Base-by-base conservation (phyloP, 192 early-diverging fungal genomes). In the Coemansia sp. region DNA sequence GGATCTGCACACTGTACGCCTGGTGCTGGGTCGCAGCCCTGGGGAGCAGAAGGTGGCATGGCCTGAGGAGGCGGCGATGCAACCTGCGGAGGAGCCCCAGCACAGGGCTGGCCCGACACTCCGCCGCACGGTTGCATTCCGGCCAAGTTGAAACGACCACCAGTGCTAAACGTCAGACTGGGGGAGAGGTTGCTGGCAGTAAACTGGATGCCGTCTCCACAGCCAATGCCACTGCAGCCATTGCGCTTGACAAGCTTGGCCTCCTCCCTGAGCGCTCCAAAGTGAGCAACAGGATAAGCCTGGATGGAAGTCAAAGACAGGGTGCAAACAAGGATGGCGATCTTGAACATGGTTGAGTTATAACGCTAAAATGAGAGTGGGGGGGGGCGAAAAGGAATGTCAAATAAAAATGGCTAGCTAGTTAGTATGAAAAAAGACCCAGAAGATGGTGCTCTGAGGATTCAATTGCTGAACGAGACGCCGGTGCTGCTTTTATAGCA, bases 341-440 rank as follows among this genome's bases (percentile, higher is more conserved):
- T 21, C 59, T 65, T 75, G 63, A 41, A 63, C 72, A 75, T 75
- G 58, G 56, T 26, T 53, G 18, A 32, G 39, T n/a, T 14, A 22
- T 46, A 39, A 38, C 27, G 6, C 18, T 22, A 12, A 29, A 9
- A 19, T 43, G 3, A 15, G 12, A 10, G 26, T 32, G 0, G 2
- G 11, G 17, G 26, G 32, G 0, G 3, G 12, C 12, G 8, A 26
- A 21, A 63, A 55, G 42, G 27, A 29, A 39, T 39, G 53, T 35
- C 32, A 37, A 54, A 15, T 35, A 21, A 37, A 34, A 35, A 29
- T 35, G 17, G 37, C 38, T 61, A 36, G 48, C 17, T 24, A 32
- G 15, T 34, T 63, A 36, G 36, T 10, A 69, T 26, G 22, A 69
- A 69, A 69, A 62, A 69, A 62, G 60, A 69, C 67, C 60, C 67